phyloP scores from a whole-genome alignment of 352 stramenopile species.

The Phytopythium cucurbitacearum region DNA sequence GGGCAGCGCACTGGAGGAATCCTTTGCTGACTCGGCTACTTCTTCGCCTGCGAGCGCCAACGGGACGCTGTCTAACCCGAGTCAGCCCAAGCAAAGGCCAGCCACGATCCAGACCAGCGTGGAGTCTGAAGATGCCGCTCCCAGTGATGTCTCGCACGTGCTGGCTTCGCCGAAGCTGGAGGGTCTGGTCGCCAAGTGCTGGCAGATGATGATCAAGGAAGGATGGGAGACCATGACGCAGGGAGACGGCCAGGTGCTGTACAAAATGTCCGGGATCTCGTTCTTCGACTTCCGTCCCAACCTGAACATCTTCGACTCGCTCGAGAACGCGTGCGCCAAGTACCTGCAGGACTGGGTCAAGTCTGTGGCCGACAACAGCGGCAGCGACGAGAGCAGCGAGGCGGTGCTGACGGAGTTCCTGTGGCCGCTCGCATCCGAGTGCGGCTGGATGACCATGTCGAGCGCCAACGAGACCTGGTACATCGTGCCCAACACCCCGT shows the following conservation, averaged over 20 bases:
- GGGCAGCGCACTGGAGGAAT: conserved; percentile 1
- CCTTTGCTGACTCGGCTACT: conserved; percentile 6
- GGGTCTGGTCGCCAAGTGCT: conserved; percentile 35
- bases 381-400: conserved; percentile 13
- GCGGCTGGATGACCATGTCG: conserved; percentile 57
- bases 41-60: conserved; percentile 9
- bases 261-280: conserved; percentile 58
- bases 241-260: conserved; percentile 43
- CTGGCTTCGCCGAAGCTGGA: conserved; percentile 20
- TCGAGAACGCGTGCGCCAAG: conserved; percentile 47
- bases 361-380: conserved; percentile 1
- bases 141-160: conserved; percentile 9
- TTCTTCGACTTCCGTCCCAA: conserved; percentile 74
- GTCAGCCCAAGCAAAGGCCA: background rate
- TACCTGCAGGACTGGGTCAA: conserved; percentile 45
- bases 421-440: conserved; percentile 47
- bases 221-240: conserved; percentile 66
- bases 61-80: background rate
- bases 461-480: conserved; percentile 51
- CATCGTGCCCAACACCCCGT: conserved; percentile 57
- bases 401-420: conserved; percentile 40
- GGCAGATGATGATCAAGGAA: conserved; percentile 45
- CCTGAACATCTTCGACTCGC: conserved; percentile 74
- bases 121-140: background rate
- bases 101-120: conserved; percentile 1